Conservation (phyloP, 805 yeast genomes). For the Pichia pseudocactophila region DNA sequence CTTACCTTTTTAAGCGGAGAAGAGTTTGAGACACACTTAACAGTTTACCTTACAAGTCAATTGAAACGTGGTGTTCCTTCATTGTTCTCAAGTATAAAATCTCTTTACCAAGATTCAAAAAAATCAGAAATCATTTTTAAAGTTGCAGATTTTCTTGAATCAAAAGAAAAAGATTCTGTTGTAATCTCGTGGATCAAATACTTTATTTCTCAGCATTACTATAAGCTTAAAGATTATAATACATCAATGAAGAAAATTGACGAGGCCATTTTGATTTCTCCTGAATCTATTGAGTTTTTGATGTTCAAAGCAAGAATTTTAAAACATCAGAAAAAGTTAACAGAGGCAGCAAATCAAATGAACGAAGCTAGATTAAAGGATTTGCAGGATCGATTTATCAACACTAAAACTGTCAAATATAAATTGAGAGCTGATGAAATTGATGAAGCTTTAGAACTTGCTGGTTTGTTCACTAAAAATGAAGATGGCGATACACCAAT, state of each 20-base stretch:
- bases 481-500: slow-evolving; percentile 78
- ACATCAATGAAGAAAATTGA: slow-evolving; percentile 53
- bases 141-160: slow-evolving; percentile 42
- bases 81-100: slow-evolving; percentile 76
- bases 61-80: slow-evolving; percentile 83
- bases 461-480: slow-evolving; percentile 77
- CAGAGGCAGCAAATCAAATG: slow-evolving; percentile 56
- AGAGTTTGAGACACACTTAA: slow-evolving; percentile 34
- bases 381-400: slow-evolving; percentile 84
- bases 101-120: slow-evolving; percentile 48
- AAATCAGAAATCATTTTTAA: slow-evolving; percentile 37
- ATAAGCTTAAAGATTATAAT: slow-evolving; percentile 43
- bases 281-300: slow-evolving; percentile 77
- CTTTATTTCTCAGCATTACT: slow-evolving; percentile 71
- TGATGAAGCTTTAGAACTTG: slow-evolving; percentile 63
- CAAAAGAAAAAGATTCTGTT: slow-evolving; percentile 32
- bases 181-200: slow-evolving; percentile 60
- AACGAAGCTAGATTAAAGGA: slow-evolving; percentile 68
- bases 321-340: slow-evolving; percentile 58
- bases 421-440: slow-evolving; percentile 65
- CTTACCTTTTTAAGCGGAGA: slow-evolving; percentile 54
- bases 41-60: slow-evolving; percentile 48
- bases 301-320: slow-evolving; percentile 72
- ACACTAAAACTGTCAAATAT: slow-evolving; percentile 81
- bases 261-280: slow-evolving; percentile 60